Evolutionary conservation across 2,329 filamentous ascomycete species (phyloP).

Genomic region (Diplodia seriata): DNA sequence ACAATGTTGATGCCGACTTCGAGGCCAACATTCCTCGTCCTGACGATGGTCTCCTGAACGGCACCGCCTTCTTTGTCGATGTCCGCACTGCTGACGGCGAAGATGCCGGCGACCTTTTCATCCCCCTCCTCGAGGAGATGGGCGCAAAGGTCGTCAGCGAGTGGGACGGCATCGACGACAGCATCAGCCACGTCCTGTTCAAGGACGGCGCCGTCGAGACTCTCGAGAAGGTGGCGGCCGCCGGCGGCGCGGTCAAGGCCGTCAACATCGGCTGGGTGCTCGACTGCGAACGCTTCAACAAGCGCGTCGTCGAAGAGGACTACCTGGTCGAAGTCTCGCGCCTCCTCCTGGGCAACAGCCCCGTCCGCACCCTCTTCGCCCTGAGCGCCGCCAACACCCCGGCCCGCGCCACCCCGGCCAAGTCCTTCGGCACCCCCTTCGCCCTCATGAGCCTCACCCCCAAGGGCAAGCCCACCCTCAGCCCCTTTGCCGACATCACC

Average conservation of each 20-base stretch:
- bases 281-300: slow-evolving; percentile 58
- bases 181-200: slow-evolving; percentile 87
- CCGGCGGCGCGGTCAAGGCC: slow-evolving; percentile 71
- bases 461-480: slow-evolving; percentile 39
- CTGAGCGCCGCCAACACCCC: slow-evolving; percentile 34
- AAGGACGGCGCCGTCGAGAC: slow-evolving; percentile 85
- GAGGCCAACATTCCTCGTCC: slow-evolving; percentile 39
- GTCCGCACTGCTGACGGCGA: slow-evolving; percentile 82
- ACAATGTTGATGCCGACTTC: slow-evolving; percentile 32
- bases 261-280: slow-evolving; percentile 89
- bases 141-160: slow-evolving; percentile 78
- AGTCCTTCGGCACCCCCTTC: slow-evolving; percentile 34
- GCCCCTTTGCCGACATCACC: slow-evolving; percentile 30
- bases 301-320: slow-evolving; percentile 43
- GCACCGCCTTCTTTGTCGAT: slow-evolving; percentile 81
- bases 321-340: slow-evolving; percentile 43
- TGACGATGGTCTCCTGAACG: slow-evolving; percentile 50
- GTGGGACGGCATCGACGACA: slow-evolving; percentile 75
- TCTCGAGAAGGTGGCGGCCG: slow-evolving; percentile 78
- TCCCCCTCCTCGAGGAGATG: slow-evolving; percentile 79
- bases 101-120: slow-evolving; percentile 69
- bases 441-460: slow-evolving; percentile 36
- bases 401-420: slow-evolving; percentile 39
- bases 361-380: slow-evolving; percentile 33
- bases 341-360: slow-evolving; percentile 32